phyloP scores from a whole-genome alignment of 2,329 filamentous ascomycete species.

The Nannizziopsis barbatae region DNA sequence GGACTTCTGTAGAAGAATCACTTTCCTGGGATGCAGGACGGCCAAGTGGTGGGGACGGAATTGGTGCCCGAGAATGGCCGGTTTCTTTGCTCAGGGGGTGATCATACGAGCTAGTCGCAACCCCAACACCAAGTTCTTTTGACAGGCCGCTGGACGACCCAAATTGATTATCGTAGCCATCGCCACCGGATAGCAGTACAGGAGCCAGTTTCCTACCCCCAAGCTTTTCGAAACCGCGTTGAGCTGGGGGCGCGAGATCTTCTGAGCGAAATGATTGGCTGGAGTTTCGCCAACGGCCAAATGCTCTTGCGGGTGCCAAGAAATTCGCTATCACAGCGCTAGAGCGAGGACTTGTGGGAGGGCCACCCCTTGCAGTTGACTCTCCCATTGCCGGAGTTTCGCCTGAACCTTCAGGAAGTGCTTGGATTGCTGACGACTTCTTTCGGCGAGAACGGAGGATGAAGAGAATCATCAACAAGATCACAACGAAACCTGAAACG shows the following conservation, averaged over 20 bases:
- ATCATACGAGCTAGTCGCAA: background rate
- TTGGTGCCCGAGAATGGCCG: slow-evolving; percentile 9
- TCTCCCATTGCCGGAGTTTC: slow-evolving; percentile 15
- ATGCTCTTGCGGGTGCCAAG: slow-evolving; percentile 29
- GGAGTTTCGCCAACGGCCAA: slow-evolving; percentile 33
- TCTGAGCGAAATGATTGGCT: slow-evolving; percentile 27
- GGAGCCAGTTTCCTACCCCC: slow-evolving; percentile 39
- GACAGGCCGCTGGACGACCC: slow-evolving; percentile 18
- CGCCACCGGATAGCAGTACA: slow-evolving; percentile 37
- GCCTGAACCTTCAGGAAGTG: slow-evolving; percentile 14
- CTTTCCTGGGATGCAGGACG: slow-evolving; percentile 16
- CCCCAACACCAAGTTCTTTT: slow-evolving; percentile 16
- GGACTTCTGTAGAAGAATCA: slow-evolving; percentile 22
- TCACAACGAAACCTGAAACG: slow-evolving; percentile 45
- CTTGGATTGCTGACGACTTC: slow-evolving; percentile 5
- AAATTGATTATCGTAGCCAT: slow-evolving; percentile 33
- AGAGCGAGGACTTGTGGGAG: slow-evolving; percentile 24
- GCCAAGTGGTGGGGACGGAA: slow-evolving; percentile 14
- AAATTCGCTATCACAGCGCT: slow-evolving; percentile 32
- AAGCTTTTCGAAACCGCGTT: slow-evolving; percentile 41
- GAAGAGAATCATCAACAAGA: slow-evolving; percentile 39
- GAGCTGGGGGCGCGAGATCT: slow-evolving; percentile 26
- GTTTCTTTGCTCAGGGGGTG: slow-evolving; percentile 11
- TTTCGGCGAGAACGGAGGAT: slow-evolving; percentile 45
- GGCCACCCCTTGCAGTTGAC: slow-evolving; percentile 11